phyloP scores from a whole-genome alignment of 2,329 filamentous ascomycete genomes.

The Phoma herbarum region DNA sequence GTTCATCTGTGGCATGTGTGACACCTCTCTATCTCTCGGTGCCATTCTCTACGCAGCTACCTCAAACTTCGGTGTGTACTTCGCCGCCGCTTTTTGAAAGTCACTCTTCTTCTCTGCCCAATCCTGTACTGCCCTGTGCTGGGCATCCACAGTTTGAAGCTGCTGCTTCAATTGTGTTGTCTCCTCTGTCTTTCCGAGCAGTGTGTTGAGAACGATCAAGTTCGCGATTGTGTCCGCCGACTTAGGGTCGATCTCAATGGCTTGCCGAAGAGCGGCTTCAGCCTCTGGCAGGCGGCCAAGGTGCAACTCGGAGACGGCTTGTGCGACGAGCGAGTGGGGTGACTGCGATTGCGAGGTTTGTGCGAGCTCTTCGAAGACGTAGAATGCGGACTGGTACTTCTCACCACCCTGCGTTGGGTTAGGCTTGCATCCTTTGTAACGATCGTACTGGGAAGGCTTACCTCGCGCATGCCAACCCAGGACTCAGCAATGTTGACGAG shows the following conservation, averaged over 20 bases:
- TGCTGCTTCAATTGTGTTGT: conserved; percentile 63
- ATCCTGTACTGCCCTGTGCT: conserved; percentile 77
- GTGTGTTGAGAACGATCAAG: conserved; percentile 77
- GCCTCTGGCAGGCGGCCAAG: conserved; percentile 89
- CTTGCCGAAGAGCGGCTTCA: conserved; percentile 83
- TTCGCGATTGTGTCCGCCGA: conserved; percentile 84
- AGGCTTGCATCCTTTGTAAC: conserved; percentile 24
- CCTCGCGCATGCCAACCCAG: conserved; percentile 89
- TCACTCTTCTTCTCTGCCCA: conserved; percentile 84
- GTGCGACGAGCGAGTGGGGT: conserved; percentile 78
- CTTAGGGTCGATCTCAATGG: conserved; percentile 75
- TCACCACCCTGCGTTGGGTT: conserved; percentile 75
- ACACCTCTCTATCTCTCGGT: background rate
- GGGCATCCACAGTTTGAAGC: conserved; percentile 66
- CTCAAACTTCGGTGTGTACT: conserved; percentile 85
- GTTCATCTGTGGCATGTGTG: background rate
- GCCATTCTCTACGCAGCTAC: conserved; percentile 37
- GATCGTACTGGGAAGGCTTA: conserved; percentile 55
- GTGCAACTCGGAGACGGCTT: conserved; percentile 91
- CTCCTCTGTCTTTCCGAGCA: conserved; percentile 73
- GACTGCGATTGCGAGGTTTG: conserved; percentile 84
- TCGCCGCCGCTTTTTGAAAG: conserved; percentile 85
- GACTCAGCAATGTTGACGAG: conserved; percentile 94
- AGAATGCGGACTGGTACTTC: conserved; percentile 95
- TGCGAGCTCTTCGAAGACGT: conserved; percentile 96